Evolutionary conservation across 2,329 filamentous ascomycete genomes (phyloP).

Genomic region (Pseudocercospora musae): DNA sequence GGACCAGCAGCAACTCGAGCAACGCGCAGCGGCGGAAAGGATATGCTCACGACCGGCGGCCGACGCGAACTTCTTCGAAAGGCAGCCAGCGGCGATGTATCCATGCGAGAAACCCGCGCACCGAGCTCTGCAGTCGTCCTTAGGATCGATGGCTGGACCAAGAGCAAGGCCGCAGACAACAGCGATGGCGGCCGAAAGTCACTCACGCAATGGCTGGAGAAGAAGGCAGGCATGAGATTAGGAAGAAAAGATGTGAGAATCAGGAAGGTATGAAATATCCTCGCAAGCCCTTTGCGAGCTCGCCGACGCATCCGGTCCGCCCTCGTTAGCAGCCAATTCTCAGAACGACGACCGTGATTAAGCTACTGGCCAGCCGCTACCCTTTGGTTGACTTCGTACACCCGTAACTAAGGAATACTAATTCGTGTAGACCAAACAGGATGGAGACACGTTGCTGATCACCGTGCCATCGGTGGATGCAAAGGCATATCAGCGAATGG

Average conservation of each 20-base stretch:
- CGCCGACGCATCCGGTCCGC: slow-evolving; percentile 28
- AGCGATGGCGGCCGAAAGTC: slow-evolving; percentile 37
- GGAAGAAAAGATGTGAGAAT: slow-evolving; percentile 35
- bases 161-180: slow-evolving; percentile 36
- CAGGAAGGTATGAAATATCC: slow-evolving; percentile 31
- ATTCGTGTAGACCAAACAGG: slow-evolving; percentile 26
- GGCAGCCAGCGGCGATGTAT: slow-evolving; percentile 29
- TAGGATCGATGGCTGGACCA: slow-evolving; percentile 41
- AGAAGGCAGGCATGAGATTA: slow-evolving; percentile 36
- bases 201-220: slow-evolving; percentile 42
- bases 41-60: slow-evolving; percentile 23
- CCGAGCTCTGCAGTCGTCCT: slow-evolving; percentile 29
- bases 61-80: slow-evolving; percentile 33
- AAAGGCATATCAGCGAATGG: slow-evolving; percentile 37
- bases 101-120: slow-evolving; percentile 24
- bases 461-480: slow-evolving; percentile 38
- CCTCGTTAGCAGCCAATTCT: slow-evolving; percentile 27
- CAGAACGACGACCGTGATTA: slow-evolving; percentile 33
- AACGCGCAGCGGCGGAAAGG: slow-evolving; percentile 14
- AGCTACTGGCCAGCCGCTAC: slow-evolving; percentile 16
- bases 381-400: background rate
- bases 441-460: slow-evolving; percentile 37
- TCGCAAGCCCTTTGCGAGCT: slow-evolving; percentile 20
- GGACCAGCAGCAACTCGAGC: slow-evolving; percentile 16
- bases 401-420: background rate